Evolutionary conservation across 1,139 yeast species (phyloP).

Genomic region (Spathaspora jeffriesii): DNA sequence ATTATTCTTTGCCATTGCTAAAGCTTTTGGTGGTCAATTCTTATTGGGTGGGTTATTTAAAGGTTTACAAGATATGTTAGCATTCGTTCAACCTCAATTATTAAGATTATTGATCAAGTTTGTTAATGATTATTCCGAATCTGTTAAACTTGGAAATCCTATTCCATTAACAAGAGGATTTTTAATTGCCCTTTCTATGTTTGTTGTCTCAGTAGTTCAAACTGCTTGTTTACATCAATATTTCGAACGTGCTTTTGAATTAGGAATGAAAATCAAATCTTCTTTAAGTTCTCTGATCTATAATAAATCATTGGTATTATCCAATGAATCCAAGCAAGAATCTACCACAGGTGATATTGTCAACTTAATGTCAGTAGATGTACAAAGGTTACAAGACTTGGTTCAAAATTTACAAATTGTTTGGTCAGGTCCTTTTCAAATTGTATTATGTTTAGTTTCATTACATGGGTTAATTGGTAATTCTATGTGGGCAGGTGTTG

Average conservation of each 20-base stretch:
- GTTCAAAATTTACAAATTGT: constrained; percentile 83
- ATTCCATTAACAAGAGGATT: constrained; percentile 78
- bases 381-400: constrained; percentile 90
- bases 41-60: constrained; percentile 78
- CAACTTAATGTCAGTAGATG: constrained; percentile 95
- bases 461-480: constrained; percentile 78
- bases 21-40: constrained; percentile 73
- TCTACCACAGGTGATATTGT: constrained; percentile 97
- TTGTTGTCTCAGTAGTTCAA: constrained; percentile 77
- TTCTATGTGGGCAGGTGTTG: constrained; percentile 97
- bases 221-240: constrained; percentile 90
- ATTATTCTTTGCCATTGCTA: constrained; percentile 57
- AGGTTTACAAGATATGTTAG: constrained; percentile 73
- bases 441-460: constrained; percentile 73
- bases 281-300: constrained; percentile 79
- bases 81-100: constrained; percentile 89
- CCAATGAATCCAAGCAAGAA: constrained; percentile 79
- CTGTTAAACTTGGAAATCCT: constrained; percentile 32
- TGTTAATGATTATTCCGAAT: constrained; percentile 72
- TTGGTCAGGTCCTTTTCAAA: constrained; percentile 98
- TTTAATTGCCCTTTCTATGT: constrained; percentile 83
- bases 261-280: constrained; percentile 88
- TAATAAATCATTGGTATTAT: constrained; percentile 74
- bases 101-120: constrained; percentile 74
- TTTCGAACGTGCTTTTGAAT: constrained; percentile 83